phyloP scores from a whole-genome alignment of 2,329 filamentous ascomycete species.

The Xylariaceae sp. region DNA sequence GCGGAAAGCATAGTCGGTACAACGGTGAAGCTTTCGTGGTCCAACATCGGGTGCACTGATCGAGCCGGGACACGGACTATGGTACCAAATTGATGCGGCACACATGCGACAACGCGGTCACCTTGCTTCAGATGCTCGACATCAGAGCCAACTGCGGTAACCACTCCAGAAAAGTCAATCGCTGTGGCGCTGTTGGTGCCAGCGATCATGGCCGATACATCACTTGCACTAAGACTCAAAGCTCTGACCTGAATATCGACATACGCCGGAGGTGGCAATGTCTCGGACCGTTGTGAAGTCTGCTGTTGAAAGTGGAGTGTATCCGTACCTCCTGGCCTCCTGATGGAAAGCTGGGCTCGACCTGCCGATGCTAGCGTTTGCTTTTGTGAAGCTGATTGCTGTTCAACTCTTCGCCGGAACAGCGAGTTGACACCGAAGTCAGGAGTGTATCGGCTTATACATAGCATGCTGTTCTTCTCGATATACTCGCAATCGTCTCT shows the following conservation, averaged over 20 bases:
- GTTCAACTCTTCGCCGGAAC: too few species aligned
- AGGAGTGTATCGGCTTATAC: constrained; percentile 25
- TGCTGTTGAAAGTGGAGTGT: constrained; percentile 20
- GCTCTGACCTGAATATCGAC: constrained; percentile 6
- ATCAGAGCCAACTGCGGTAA: not conserved
- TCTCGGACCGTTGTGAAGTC: not conserved
- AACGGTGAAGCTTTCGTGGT: not conserved
- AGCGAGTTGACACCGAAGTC: constrained; percentile 18
- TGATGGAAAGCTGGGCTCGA: too few species aligned
- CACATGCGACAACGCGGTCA: not conserved
- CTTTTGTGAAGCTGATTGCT: too few species aligned
- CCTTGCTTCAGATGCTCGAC: not conserved
- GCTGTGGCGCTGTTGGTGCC: not conserved
- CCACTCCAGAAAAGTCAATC: constrained; percentile 1
- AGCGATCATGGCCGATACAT: constrained; percentile 19
- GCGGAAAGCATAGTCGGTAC: not conserved
- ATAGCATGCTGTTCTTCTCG: constrained; percentile 3
- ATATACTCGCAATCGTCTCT: constrained; percentile 15
- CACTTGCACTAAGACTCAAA: constrained; percentile 25
- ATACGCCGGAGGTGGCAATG: not conserved
- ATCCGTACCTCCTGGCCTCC: constrained; percentile 23
- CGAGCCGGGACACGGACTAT: not conserved
- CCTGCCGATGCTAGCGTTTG: too few species aligned
- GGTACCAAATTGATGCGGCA: constrained; percentile 2
- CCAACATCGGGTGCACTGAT: constrained; percentile 1